Evolutionary conservation across 306 rosid species (phyloP).

Genomic region (Medicago lupulina): DNA sequence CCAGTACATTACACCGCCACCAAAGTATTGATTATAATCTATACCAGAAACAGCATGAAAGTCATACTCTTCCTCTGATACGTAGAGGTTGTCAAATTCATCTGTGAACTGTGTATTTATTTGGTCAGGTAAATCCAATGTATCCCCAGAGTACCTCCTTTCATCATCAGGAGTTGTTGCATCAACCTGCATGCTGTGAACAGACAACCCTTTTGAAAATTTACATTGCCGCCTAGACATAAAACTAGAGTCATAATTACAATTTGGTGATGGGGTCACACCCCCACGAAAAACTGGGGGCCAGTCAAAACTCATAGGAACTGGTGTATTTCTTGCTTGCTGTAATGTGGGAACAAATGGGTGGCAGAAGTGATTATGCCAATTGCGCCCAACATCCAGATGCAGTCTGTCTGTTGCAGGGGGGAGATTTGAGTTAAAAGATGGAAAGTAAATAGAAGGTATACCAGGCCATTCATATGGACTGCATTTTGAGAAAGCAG

Average conservation of each 20-base stretch:
- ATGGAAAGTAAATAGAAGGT: slow-evolving; percentile 76
- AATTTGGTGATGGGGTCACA: slow-evolving; percentile 63
- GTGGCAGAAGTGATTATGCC: slow-evolving; percentile 91
- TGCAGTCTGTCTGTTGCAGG: slow-evolving; percentile 93
- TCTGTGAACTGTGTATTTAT: slow-evolving; percentile 64
- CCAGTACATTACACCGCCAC: slow-evolving; percentile 99
- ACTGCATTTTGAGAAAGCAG: slow-evolving; percentile 63
- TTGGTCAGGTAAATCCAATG: slow-evolving; percentile 66
- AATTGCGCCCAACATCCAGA: slow-evolving; percentile 90
- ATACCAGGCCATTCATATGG: slow-evolving; percentile 91
- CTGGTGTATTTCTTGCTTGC: slow-evolving; percentile 61
- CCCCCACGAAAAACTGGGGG: slow-evolving; percentile 86
- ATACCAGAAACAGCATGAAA: slow-evolving; percentile 85
- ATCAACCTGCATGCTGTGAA: slow-evolving; percentile 63
- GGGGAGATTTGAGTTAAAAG: slow-evolving; percentile 77
- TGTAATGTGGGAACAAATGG: slow-evolving; percentile 78
- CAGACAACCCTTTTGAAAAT: slow-evolving; percentile 66
- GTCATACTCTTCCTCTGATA: slow-evolving; percentile 94
- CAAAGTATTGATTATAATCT: slow-evolving; percentile 92
- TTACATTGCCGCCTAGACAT: slow-evolving; percentile 74
- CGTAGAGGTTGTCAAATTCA: slow-evolving; percentile 84
- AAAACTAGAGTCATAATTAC: slow-evolving; percentile 77
- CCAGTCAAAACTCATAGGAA: slow-evolving; percentile 95
- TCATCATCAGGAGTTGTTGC: slow-evolving; percentile 58
- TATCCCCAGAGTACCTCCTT: slow-evolving; percentile 75